Base-by-base conservation (phyloP, 2,329 filamentous ascomycete species). In the Neospermospora avenae region DNA sequence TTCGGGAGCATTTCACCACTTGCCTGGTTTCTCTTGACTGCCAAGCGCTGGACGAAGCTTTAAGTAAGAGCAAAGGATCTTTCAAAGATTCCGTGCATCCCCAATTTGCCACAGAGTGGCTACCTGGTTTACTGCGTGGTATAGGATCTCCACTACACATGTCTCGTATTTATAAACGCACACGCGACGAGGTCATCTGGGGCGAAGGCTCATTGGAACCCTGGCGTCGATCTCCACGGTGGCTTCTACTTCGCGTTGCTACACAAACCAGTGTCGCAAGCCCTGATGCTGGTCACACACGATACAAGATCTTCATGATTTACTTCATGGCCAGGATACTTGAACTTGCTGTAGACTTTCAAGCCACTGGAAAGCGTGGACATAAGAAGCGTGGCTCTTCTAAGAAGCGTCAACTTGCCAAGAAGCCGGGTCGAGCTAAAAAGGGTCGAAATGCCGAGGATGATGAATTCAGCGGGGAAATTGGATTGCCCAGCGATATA, bases 161-260 rank as follows among this genome's bases (percentile, higher is more conserved):
- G 0, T 6, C 52, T 0, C 70, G 73, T 0, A 74, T 85, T n/a
- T 71, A 63, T 45, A 86, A 86, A 60, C 73, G 79, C 31, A 81
- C 79, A 0, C 77, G 81, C 1, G 82, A 86, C 41, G 82, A 86
- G 14, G 76, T 84, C 0, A 58, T 81, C 10, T 84, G 75, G 73
- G 60, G 65, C 2, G 49, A 70, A 57, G 59, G 61, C 14, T 41
- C 39, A 18, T 61, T 61, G 0, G 44, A 55, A 0, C 80, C 79
- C 0, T 85, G 82, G 83, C 72, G 77, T 11, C 70, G 79, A 46
- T 84, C 82, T 13, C 73, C 82, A 0, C 60, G 80, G 0, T 87
- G 82, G 82, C 72, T 86, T 0, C 71, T 85, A 0, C 57, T 86
- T 2, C 79, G 83, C 0, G 81, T 84, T 0, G 68, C 75, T 0